Evolutionary conservation across 345 rosid genomes (phyloP), one percentile per base, ranked within the genome.

Genomic region (Populus simonii): DNA sequence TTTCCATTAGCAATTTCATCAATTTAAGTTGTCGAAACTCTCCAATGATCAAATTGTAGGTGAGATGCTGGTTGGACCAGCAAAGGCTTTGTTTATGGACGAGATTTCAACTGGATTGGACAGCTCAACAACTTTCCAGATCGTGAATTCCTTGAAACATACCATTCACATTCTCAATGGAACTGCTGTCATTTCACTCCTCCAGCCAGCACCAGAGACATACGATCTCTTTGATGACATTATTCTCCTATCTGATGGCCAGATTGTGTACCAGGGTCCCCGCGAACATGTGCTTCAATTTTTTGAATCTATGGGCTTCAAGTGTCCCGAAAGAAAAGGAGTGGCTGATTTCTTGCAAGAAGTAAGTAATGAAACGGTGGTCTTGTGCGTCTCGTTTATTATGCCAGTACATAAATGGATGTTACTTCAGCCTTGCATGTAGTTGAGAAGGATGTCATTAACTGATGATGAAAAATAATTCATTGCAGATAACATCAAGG

Each of bases 121-220:
- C 78, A 91, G 95, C 76, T 91, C 97, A 6, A 92, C 95, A 12
- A 92, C 97, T 47, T 93, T 76, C 79, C 96, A 86, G 69, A 91
- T 93, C 66, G 88, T 91, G 83, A 93, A 89, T 80, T 90, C 83
- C 84, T 77, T 91, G 82, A 93, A 84, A 83, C 97, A 93, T 53
- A 49, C 87, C 78, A 88, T 87, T 82, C 94, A 93, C 77, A 88
- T 90, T 45, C 81, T 88, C 53, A 88, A 91, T 76, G 87, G 83
- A 74, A 93, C 97, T 3, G 87, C 89, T 85, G 82, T 86, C 29
- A 88, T 93, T 11, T 89, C 96, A 8, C 92, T 93, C 73, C 89
- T 93, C 7, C 97, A 93, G 83, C 97, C 97, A 5, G 92, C 97
- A 2, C 92, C 97, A 0, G 97, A 93, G 89, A 86, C 96, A 12